phyloP scores from a whole-genome alignment of 2,329 filamentous ascomycete species.

The Paecilomyces formosus region DNA sequence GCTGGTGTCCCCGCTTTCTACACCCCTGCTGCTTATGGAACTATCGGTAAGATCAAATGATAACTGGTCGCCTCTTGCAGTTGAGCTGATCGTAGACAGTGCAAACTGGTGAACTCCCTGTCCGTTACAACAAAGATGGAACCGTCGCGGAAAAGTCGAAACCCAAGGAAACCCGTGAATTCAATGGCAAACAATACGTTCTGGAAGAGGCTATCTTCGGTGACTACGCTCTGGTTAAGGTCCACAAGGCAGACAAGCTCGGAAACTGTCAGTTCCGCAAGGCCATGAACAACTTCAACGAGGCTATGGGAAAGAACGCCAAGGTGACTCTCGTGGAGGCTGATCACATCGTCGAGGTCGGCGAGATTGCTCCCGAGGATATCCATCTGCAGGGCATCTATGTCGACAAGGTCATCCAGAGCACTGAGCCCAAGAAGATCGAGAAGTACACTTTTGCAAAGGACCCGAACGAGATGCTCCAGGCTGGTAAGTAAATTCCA shows the following conservation, averaged over 20 bases:
- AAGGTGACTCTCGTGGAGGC: conserved; percentile 75
- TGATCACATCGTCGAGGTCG: conserved; percentile 71
- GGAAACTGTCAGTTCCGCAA: conserved; percentile 75
- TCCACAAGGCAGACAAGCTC: conserved; percentile 67
- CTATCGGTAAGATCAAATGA: conserved; percentile 42
- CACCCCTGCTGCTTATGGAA: conserved; percentile 71
- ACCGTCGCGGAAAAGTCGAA: conserved; percentile 62
- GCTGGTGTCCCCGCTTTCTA: conserved; percentile 85
- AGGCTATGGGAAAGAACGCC: conserved; percentile 75
- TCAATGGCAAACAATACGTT: conserved; percentile 64
- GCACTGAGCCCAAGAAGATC: conserved; percentile 62
- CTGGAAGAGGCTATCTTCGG: conserved; percentile 71
- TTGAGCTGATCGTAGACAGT: conserved; percentile 25
- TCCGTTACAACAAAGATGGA: conserved; percentile 80
- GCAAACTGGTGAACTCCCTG: conserved; percentile 45
- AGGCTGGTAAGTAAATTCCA: conserved; percentile 38
- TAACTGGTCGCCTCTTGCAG: not conserved
- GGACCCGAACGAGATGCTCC: conserved; percentile 45
- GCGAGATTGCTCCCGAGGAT: conserved; percentile 63
- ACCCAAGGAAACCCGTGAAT: conserved; percentile 64
- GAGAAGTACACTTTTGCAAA: conserved; percentile 75
- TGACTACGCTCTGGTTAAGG: conserved; percentile 70
- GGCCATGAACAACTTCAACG: conserved; percentile 67
- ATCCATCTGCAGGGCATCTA: conserved; percentile 80
- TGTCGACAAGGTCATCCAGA: conserved; percentile 71